Evolutionary conservation across 2,329 filamentous ascomycete genomes (phyloP), one percentile per base, ranked within the genome.

Genomic region (Stachybotrys chartarum): DNA sequence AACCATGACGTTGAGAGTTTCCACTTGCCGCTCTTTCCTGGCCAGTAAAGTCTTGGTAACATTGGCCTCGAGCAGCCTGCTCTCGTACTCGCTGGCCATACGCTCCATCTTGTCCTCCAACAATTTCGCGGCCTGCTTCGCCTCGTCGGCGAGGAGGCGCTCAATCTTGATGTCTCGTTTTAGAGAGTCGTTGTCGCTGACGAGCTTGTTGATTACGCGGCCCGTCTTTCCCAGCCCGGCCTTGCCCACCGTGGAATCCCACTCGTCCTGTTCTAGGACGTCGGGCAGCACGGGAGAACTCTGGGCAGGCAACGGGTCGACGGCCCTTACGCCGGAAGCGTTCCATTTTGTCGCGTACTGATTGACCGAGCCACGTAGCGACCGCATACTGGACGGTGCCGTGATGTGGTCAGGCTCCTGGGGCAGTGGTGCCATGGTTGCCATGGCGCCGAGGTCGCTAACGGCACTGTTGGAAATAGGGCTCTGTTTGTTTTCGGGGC

Each of bases 181-280:
- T 50, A 93, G 76, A 46, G 85, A 80, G 65, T 93, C 89, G 62
- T 91, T 91, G 66, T 93, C 89, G 54, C 86, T 85, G 66, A 91
- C 89, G 54, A 94, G 80, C 65, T 85, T 84, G 72, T 94, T 90
- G 69, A 94, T 93, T 53, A 91, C 87, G 39, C 87, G 79, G 8
- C 87, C 87, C 10, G 86, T 90, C 74, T 91, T 91, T 48, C 87
- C 87, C 3, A 87, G 73, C 3, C 83, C 85, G 7, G 86, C 85
- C 65, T 86, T 86, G 61, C 86, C 86, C 50, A 88, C 80, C 3
- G 85, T 85, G 32, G 84, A 83, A 64, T 87, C 85, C 82, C 84
- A 86, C 67, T 73, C 68, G 49, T 68, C 66, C 47, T 65, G 63
- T 35, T 74, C 75, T 11, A 65, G 62, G 16, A 68, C 67, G 16